Conservation (phyloP, 805 yeast species). For the Spathaspora arborariae region DNA sequence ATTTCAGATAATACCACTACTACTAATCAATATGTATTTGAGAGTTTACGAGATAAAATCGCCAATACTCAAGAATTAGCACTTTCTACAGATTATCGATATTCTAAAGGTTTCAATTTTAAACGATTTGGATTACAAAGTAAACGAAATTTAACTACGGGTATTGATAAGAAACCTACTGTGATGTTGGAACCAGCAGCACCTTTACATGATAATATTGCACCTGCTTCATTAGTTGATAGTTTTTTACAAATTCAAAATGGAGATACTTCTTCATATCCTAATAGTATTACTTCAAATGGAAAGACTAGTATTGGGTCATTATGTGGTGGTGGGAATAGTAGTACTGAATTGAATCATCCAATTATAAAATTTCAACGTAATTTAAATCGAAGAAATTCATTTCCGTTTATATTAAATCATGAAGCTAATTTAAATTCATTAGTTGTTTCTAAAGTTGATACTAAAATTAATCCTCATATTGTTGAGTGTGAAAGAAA, state of each 20-base stretch:
- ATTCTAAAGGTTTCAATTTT: constrained; percentile 31
- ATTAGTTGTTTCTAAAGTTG: constrained; percentile 9
- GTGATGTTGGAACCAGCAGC: not conserved
- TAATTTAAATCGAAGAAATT: constrained; percentile 25
- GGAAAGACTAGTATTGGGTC: not conserved
- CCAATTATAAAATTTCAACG: constrained; percentile 9
- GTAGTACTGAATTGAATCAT: not conserved
- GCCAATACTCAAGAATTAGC: constrained; percentile 14
- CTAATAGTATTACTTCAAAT: constrained; percentile 2
- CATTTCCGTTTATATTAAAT: constrained; percentile 22
- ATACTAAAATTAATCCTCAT: not conserved
- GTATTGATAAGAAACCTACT: too few relatives aligned
- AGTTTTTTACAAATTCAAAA: constrained; percentile 16
- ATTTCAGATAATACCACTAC: constrained; percentile 4
- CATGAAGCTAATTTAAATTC: constrained; percentile 15
- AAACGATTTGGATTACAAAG: constrained; percentile 33
- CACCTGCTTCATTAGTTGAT: constrained; percentile 14
- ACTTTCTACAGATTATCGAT: constrained; percentile 9
- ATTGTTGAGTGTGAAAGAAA: not conserved
- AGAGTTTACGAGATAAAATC: constrained; percentile 33
- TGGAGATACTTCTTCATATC: constrained; percentile 4
- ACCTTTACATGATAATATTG: not conserved
- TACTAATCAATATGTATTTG: constrained; percentile 20
- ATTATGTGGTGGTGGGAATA: not conserved
- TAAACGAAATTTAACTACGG: constrained; percentile 11